Conservation (phyloP, 495 filamentous ascomycete species). For the Aspergillus sparsus region DNA sequence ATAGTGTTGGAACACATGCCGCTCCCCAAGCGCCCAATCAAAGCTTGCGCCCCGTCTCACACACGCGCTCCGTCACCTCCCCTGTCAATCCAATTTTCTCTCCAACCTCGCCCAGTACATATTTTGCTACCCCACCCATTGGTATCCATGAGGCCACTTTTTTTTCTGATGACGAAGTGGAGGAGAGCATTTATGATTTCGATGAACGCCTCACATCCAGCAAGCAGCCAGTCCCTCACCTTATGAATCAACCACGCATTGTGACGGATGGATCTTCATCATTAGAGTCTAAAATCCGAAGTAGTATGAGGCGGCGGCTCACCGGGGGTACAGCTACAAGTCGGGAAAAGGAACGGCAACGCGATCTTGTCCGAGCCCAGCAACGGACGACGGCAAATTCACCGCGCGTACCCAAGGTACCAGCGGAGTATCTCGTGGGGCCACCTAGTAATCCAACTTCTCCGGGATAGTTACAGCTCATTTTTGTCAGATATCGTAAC, state of each 20-base stretch:
- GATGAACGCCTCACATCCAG: constrained; percentile 51
- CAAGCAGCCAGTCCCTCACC: constrained; percentile 52
- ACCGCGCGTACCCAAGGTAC: constrained; percentile 66
- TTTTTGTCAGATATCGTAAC: too few species aligned
- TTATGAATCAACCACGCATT: constrained; percentile 40
- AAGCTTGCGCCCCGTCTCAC: constrained; percentile 55
- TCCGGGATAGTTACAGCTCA: constrained; percentile 29
- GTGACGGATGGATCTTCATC: constrained; percentile 59
- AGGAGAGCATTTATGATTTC: constrained; percentile 49
- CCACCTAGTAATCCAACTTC: constrained; percentile 45
- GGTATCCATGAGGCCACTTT: constrained; percentile 50
- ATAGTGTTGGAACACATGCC: constrained; percentile 65
- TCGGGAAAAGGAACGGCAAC: constrained; percentile 60
- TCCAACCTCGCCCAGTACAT: constrained; percentile 31
- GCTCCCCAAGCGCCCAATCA: constrained; percentile 32
- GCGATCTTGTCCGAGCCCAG: constrained; percentile 58
- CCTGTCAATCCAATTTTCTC: constrained; percentile 60
- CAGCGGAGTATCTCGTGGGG: constrained; percentile 52
- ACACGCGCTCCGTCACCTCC: constrained; percentile 73
- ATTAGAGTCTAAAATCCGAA: constrained; percentile 66
- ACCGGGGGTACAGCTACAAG: constrained; percentile 58
- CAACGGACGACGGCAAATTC: constrained; percentile 48
- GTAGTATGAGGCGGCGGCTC: constrained; percentile 66
- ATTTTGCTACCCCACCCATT: constrained; percentile 31
- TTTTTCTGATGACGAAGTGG: constrained; percentile 58